Percentiles rank a stretch among this genome's conserved stretches.
These are phyloP conservation scores for Xylogone sp. DNA, from an alignment of 2,329 filamentous ascomycete species.

Conservation along the genomic window DNA sequence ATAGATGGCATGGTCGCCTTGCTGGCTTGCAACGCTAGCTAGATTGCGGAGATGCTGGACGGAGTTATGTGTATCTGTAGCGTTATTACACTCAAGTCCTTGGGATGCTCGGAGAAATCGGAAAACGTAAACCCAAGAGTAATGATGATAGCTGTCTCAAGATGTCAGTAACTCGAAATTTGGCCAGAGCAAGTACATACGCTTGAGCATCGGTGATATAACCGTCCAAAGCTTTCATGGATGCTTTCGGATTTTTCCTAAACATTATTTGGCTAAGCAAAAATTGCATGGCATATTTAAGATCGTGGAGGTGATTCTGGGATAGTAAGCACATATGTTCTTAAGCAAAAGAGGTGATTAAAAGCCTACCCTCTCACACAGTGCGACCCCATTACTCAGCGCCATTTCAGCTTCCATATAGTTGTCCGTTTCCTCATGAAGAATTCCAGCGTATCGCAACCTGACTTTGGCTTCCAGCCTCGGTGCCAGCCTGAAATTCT, in stretches of 20 bases:
- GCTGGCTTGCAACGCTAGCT: slow-evolving; percentile 51
- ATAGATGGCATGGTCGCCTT: slow-evolving; percentile 60
- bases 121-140: slow-evolving; percentile 74
- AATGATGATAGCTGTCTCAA: slow-evolving; percentile 51
- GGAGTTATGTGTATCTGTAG: slow-evolving; percentile 57
- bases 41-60: slow-evolving; percentile 68
- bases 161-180: neutral
- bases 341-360: slow-evolving; percentile 15
- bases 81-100: slow-evolving; percentile 56
- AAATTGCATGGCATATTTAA: slow-evolving; percentile 77
- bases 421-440: slow-evolving; percentile 72
- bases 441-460: slow-evolving; percentile 65
- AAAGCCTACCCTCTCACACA: slow-evolving; percentile 58
- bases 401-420: slow-evolving; percentile 68
- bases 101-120: slow-evolving; percentile 70
- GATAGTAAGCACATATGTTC: slow-evolving; percentile 5
- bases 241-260: slow-evolving; percentile 67
- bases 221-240: slow-evolving; percentile 67
- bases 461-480: slow-evolving; percentile 66
- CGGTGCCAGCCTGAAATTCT: slow-evolving; percentile 56
- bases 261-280: slow-evolving; percentile 67
- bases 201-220: slow-evolving; percentile 66
- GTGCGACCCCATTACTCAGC: slow-evolving; percentile 65
- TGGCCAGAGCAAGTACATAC: slow-evolving; percentile 34
- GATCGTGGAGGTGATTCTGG: slow-evolving; percentile 55